Percentiles rank a stretch among this genome's conserved stretches.
Evolutionary conservation across 805 yeast genomes (phyloP).

Genomic region (Ogataea philodendri): DNA sequence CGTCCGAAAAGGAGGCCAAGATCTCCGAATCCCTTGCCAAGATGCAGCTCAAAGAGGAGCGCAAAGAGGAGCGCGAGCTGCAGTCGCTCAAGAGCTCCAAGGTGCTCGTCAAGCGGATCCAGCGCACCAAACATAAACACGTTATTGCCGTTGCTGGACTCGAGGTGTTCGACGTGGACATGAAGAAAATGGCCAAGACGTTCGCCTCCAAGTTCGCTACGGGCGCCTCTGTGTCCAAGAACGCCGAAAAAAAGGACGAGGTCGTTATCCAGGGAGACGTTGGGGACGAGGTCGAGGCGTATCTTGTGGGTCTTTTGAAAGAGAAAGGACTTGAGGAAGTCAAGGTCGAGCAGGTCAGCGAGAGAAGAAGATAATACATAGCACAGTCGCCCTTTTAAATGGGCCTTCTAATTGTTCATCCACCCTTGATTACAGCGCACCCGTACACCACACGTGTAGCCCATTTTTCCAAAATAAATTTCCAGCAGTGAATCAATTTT

Average conservation of each 20-base stretch:
- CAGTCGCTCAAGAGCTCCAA: conserved; percentile 77
- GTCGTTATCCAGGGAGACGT: conserved; percentile 93
- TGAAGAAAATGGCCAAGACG: conserved; percentile 87
- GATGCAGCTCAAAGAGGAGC: conserved; percentile 82
- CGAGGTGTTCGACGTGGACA: conserved; percentile 83
- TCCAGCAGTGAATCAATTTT: conserved; percentile 1
- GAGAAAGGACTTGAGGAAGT: conserved; percentile 82
- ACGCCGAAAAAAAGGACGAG: conserved; percentile 89
- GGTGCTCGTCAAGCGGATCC: conserved; percentile 80
- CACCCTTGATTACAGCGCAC: too few relatives aligned
- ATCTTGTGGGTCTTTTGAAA: conserved; percentile 64
- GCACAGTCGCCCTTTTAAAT: too few relatives aligned
- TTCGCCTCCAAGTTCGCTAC: conserved; percentile 95
- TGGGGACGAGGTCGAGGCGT: conserved; percentile 82
- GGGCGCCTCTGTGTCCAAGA: conserved; percentile 89
- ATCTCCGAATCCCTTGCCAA: conserved; percentile 79
- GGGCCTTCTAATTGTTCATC: too few relatives aligned
- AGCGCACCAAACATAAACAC: conserved; percentile 84
- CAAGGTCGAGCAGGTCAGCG: conserved; percentile 86
- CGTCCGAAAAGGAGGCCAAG: conserved; percentile 76
- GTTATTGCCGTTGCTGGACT: conserved; percentile 83
- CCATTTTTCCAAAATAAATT: neutral
- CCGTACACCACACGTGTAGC: neutral
- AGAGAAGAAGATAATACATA: conserved; percentile 65
- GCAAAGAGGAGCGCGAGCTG: conserved; percentile 78